Conservation (phyloP, 495 filamentous ascomycete species). For the Elasticomyces elasticus region DNA sequence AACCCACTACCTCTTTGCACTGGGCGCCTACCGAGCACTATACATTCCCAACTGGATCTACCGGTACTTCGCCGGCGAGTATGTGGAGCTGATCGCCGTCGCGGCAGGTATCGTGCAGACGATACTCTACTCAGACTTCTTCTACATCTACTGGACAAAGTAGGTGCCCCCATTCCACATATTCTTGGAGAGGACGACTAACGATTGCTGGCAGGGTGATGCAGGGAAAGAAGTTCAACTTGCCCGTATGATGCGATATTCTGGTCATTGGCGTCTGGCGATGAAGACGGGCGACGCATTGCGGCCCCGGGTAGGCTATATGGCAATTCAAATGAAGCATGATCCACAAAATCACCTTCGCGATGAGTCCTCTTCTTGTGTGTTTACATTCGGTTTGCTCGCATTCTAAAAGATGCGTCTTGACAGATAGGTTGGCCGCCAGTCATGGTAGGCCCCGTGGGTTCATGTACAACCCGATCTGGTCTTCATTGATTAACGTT, state of each 20-base stretch:
- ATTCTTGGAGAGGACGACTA: neutral
- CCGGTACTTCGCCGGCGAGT: constrained; percentile 59
- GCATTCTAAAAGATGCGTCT: too few relatives aligned
- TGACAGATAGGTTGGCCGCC: too few relatives aligned
- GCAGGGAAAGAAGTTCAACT: constrained; percentile 28
- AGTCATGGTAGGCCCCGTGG: too few relatives aligned
- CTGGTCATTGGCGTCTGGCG: neutral
- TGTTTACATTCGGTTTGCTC: too few relatives aligned
- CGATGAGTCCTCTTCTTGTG: too few relatives aligned
- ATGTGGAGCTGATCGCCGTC: constrained; percentile 73
- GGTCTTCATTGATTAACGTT: too few relatives aligned
- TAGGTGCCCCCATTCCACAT: constrained; percentile 30
- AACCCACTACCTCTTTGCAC: constrained; percentile 93
- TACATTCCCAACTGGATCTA: constrained; percentile 99
- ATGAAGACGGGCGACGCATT: too few relatives aligned
- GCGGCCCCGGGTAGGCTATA: neutral
- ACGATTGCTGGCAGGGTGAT: constrained; percentile 15
- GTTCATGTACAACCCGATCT: too few relatives aligned
- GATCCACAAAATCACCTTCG: too few relatives aligned
- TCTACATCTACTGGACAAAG: constrained; percentile 98
- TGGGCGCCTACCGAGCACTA: constrained; percentile 79
- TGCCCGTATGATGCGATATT: constrained; percentile 18
- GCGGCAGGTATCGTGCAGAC: constrained; percentile 87
- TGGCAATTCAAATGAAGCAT: too few relatives aligned
- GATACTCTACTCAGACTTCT: constrained; percentile 94